Evolutionary conservation across 140 eudicot genomes (phyloP).

Genomic region (Stevia rebaudiana): DNA sequence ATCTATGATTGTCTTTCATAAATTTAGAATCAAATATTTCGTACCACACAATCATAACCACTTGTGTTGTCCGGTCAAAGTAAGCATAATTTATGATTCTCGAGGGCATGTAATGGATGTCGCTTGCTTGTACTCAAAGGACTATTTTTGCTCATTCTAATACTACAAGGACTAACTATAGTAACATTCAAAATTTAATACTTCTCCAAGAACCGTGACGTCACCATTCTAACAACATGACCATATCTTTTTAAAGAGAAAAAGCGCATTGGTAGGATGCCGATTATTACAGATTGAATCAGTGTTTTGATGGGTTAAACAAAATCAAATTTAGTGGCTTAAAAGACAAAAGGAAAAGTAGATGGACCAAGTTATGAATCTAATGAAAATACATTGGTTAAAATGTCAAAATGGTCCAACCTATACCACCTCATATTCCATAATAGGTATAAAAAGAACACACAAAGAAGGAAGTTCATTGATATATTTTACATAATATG

Average conservation of each 20-base stretch:
- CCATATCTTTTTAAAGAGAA: neutral
- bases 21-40: constrained; percentile 1
- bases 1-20: constrained; percentile 4
- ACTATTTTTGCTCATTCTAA: neutral
- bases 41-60: neutral
- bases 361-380: constrained; percentile 3
- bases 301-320: neutral
- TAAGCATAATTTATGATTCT: neutral
- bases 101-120: constrained; percentile 1
- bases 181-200: neutral
- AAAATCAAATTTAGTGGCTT: constrained; percentile 9
- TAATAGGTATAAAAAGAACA: constrained; percentile 18
- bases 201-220: neutral
- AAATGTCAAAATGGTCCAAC: constrained; percentile 27
- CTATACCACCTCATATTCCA: constrained; percentile 14
- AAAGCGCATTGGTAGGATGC: neutral
- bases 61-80: neutral
- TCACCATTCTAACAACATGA: neutral
- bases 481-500: constrained; percentile 5
- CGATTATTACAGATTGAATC: constrained; percentile 2
- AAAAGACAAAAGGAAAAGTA: constrained; percentile 13
- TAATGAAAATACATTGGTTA: constrained; percentile 17
- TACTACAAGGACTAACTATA: constrained; percentile 4
- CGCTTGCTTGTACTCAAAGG: constrained; percentile 17
- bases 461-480: too few relatives aligned